phyloP scores from a whole-genome alignment of 1,284 basidiomycete species.

The Wallemia ichthyophaga region DNA sequence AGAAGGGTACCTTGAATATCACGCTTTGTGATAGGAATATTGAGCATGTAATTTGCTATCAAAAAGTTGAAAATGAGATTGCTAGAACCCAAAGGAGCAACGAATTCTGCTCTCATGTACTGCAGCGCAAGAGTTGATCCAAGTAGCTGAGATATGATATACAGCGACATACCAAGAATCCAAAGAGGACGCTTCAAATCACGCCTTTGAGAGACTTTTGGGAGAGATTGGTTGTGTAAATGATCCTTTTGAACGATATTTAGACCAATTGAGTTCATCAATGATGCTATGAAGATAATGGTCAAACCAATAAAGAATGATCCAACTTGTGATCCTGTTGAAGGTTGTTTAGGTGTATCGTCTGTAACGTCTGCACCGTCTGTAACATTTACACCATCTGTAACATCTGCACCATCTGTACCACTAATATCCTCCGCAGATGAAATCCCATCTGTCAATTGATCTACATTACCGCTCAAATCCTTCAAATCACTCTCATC shows the following conservation, averaged over 20 bases:
- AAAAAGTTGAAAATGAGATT: constrained; percentile 66
- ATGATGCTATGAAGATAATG: constrained; percentile 42
- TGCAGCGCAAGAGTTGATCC: constrained; percentile 56
- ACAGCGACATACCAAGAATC: constrained; percentile 5
- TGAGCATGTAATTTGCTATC: constrained; percentile 41
- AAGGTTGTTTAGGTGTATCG: not conserved
- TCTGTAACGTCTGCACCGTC: too few relatives aligned
- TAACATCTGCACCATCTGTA: too few relatives aligned
- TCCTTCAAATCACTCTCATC: not conserved
- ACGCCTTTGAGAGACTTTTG: not conserved
- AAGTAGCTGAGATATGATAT: constrained; percentile 46
- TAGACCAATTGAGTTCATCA: constrained; percentile 49
- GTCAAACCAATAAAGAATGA: constrained; percentile 22
- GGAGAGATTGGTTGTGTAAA: constrained; percentile 18
- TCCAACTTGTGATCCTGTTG: not conserved
- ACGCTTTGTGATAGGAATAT: constrained; percentile 27
- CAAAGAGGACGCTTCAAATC: not conserved
- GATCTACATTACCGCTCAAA: not conserved
- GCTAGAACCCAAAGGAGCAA: constrained; percentile 49
- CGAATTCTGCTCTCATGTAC: constrained; percentile 70
- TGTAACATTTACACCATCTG: too few relatives aligned
- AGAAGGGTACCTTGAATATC: constrained; percentile 57
- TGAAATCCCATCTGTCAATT: not conserved
- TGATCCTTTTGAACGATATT: constrained; percentile 60
- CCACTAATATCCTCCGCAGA: too few relatives aligned